phyloP scores from a whole-genome alignment of 2,329 filamentous ascomycete genomes.

The Pezicula neosporulosa region DNA sequence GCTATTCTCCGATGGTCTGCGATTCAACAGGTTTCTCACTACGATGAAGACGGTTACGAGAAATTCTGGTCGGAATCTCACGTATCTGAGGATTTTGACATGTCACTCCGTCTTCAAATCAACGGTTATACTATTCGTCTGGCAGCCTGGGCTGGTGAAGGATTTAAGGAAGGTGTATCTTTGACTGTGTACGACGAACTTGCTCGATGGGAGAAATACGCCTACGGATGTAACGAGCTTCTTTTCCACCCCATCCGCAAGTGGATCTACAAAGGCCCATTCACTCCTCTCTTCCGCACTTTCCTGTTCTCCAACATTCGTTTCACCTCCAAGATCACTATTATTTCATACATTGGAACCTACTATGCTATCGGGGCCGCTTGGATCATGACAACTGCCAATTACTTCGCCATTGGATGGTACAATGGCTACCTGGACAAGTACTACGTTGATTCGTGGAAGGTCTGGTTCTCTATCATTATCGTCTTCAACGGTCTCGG shows the following conservation, averaged over 20 bases:
- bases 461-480: conserved; percentile 78
- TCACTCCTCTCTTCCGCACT: conserved; percentile 72
- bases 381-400: conserved; percentile 69
- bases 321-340: conserved; percentile 72
- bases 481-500: conserved; percentile 75
- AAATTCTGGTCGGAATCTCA: conserved; percentile 82
- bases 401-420: conserved; percentile 76
- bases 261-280: conserved; percentile 71
- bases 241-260: conserved; percentile 74
- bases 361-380: conserved; percentile 77
- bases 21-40: conserved; percentile 69
- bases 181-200: conserved; percentile 83
- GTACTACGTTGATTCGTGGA: conserved; percentile 76
- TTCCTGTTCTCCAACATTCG: conserved; percentile 74
- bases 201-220: conserved; percentile 83
- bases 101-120: conserved; percentile 73
- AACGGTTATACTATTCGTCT: conserved; percentile 70
- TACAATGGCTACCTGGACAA: conserved; percentile 75
- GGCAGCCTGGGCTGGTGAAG: conserved; percentile 70
- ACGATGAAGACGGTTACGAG: conserved; percentile 67
- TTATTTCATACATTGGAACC: conserved; percentile 74
- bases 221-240: conserved; percentile 79
- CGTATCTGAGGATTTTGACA: conserved; percentile 79
- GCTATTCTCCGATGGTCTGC: conserved; percentile 73
- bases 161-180: conserved; percentile 80